Evolutionary conservation across 345 rosid species (phyloP), one percentile per base, ranked within the genome.

Genomic region (Bruguiera sexangula): DNA sequence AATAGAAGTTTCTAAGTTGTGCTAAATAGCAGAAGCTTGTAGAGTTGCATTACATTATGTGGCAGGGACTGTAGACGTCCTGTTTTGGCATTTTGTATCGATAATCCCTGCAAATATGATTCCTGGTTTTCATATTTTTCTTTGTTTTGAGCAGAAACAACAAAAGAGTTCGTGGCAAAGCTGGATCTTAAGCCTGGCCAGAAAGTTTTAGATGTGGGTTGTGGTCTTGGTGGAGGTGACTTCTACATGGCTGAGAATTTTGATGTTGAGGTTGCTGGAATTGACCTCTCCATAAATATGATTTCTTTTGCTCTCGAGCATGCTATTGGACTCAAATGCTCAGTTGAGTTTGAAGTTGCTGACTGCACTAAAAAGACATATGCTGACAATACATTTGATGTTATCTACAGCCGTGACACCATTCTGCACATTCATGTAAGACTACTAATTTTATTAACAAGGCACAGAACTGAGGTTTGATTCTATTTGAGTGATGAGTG

Each of bases 201-300:
- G 82, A 95, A 90, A 81, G 96, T 95, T 69, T 84, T 95, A 8
- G 97, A 95, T 75, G 97, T 87, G 75, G 98, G 99, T 62, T 92
- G 98, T 39, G 99, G 99, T 66, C 92, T 90, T 8, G 98, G 98
- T 11, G 99, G 99, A 80, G 98, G 98, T 31, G 96, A 90, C 83
- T 90, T 95, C 79, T 92, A 90, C 89, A 92, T 92, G 97, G 98
- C 98, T 61, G 86, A 92, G 79, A 82, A 83, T 51, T 95, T 85
- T 65, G 92, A 84, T 50, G 96, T 89, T 27, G 84, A 90, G 79
- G 96, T 92, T 83, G 81, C 89, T 20, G 99, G 98, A 75, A 95
- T 92, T 69, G 98, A 95, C 76, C 89, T 95, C 63, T 92, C 98
- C 7, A 71, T 92, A 66, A 92, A 95, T 65, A 92, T 95, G 99